Conservation (phyloP, 768 basidiomycete species). For the Leccinellum rugosiceps region DNA sequence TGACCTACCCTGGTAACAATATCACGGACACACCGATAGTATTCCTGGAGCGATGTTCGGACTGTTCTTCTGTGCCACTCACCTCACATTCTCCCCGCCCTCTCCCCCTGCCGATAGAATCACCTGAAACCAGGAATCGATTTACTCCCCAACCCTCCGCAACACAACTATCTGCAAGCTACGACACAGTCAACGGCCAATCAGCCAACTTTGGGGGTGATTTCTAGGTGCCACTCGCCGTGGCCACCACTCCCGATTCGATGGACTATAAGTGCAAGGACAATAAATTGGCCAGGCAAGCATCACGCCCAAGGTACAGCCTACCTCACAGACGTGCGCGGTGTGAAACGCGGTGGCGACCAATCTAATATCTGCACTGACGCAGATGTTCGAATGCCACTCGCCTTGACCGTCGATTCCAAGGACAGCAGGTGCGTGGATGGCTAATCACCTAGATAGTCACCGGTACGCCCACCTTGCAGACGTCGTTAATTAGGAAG, state of each 20-base stretch:
- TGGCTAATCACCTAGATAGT: not conserved
- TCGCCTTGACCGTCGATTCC: not conserved
- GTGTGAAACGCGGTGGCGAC: not conserved
- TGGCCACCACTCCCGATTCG: not conserved
- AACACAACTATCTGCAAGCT: not conserved
- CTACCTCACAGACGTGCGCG: not conserved
- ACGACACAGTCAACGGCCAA: not conserved
- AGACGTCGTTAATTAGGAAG: not conserved
- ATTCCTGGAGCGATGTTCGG: not conserved
- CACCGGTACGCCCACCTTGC: not conserved
- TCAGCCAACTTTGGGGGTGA: not conserved
- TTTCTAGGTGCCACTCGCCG: not conserved
- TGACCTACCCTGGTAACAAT: not conserved
- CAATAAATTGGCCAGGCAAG: no score
- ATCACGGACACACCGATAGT: not conserved
- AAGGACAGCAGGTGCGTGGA: not conserved
- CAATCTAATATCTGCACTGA: no score
- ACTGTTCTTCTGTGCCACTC: constrained; percentile 3
- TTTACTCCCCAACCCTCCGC: not conserved
- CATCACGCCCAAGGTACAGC: no score
- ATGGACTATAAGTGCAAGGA: not conserved
- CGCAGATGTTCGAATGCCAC: not conserved
- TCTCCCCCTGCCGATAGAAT: not conserved
- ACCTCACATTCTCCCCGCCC: not conserved
- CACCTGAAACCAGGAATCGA: not conserved